A percentile compares a stretch with the other conserved stretches of the same genome.
phyloP scores from a whole-genome alignment of 768 basidiomycete species.

The Termitomyces sp. region DNA sequence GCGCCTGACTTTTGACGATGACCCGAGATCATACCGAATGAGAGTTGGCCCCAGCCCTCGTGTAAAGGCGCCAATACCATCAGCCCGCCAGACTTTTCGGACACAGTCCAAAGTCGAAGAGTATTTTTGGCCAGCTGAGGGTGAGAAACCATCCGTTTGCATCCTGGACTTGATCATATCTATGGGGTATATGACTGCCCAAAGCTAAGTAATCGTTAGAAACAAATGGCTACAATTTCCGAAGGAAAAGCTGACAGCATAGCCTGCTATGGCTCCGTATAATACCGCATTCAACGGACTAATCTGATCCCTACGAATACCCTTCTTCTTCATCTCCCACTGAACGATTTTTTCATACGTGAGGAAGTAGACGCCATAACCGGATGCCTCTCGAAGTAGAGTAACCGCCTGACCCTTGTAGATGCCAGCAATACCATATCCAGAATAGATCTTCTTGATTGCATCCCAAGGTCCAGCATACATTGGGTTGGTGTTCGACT shows the following conservation, averaged over 20 bases:
- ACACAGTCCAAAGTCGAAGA: conserved; percentile 78
- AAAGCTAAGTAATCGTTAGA: conserved; percentile 44
- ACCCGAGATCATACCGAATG: conserved; percentile 53
- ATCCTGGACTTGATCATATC: conserved; percentile 96
- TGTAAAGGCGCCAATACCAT: conserved; percentile 83
- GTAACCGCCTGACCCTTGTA: conserved; percentile 94
- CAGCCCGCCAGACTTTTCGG: conserved; percentile 73
- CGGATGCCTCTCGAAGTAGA: conserved; percentile 73
- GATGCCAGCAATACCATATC: conserved; percentile 75
- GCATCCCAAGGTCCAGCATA: conserved; percentile 88
- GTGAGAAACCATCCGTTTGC: conserved; percentile 87
- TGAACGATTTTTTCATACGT: conserved; percentile 92
- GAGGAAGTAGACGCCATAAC: conserved; percentile 87
- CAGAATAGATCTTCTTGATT: conserved; percentile 72
- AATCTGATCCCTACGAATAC: conserved; percentile 71
- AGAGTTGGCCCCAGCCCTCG: conserved; percentile 90
- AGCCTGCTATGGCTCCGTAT: conserved; percentile 90
- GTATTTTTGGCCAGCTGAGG: conserved; percentile 76
- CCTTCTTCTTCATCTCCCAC: conserved; percentile 70
- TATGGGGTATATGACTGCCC: conserved; percentile 92
- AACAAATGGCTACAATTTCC: not conserved
- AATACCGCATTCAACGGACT: conserved; percentile 71
- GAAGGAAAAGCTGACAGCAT: conserved; percentile 54
- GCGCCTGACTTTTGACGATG: not conserved
- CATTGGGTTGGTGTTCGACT: conserved; percentile 66